These are phyloP conservation scores for Trypanosoma caninum DNA, from an alignment of 208 protist genomes.

Conservation along the genomic window DNA sequence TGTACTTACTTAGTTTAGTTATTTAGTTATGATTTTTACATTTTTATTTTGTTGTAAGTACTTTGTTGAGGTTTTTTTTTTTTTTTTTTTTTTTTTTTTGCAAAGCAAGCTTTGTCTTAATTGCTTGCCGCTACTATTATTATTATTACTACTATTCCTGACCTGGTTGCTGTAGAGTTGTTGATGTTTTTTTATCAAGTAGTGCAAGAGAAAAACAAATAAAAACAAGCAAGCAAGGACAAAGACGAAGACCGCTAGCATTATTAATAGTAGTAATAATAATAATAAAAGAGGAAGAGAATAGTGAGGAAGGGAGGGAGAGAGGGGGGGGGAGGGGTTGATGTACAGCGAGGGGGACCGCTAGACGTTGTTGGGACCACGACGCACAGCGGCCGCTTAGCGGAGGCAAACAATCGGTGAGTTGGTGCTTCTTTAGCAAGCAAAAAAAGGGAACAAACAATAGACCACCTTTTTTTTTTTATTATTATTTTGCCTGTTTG, in stretches of 20 bases:
- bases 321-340: background rate
- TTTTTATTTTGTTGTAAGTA: background rate
- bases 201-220: no score
- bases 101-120: background rate
- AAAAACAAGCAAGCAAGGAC: no score
- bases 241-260: no score
- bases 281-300: background rate
- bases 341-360: constrained; percentile 88
- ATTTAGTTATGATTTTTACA: background rate
- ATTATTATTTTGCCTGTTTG: constrained; percentile 78
- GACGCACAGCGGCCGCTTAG: constrained; percentile 63
- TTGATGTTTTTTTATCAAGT: no score
- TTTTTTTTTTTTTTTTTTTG: constrained; percentile 13
- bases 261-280: no score
- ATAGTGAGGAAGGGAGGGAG: background rate
- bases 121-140: constrained; percentile 5
- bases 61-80: background rate
- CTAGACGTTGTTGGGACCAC: constrained; percentile 83
- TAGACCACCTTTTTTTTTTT: no score
- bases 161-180: no score
- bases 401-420: constrained; percentile 63
- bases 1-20: constrained; percentile 11
- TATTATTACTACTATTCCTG: no score
- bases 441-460: constrained; percentile 63
- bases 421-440: constrained; percentile 55